Base-by-base conservation (phyloP, 306 rosid genomes). In the Fragaria iinumae region DNA sequence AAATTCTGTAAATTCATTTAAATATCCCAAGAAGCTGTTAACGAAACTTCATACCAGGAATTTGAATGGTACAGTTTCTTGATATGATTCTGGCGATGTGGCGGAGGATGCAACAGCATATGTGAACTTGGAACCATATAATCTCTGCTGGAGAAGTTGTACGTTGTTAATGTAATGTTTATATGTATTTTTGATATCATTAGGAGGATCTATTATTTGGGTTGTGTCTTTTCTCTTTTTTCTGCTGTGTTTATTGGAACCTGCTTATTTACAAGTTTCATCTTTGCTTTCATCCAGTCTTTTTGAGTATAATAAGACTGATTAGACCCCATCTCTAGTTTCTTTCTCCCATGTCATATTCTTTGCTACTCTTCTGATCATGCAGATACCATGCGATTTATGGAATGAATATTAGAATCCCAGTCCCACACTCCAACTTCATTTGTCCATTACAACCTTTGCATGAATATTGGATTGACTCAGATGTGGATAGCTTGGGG, bases 101-200 rank as follows among this genome's bases (percentile, higher is more conserved):
- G 95, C 97, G 0, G 92, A 90, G 78, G 84, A 84, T 39, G 93
- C 90, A 25, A 90, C 95, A 1, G 95, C 97, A 67, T 91, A 90
- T 85, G 97, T 90, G 71, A 91, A 86, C 81, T 83, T 91, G 85
- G 98, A 93, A 78, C 94, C 98, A 71, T 90, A 96, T 69, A 94
- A 91, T 71, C 96, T 90, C 83, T 84, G 80, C 77, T 94, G 98
- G 52, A 90, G 96, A 84, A 91, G 32, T 55, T n/a, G 12, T n/a
- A 55, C 62, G 11, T n/a, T 56, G 34, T 56, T 56, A 55, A 56
- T 57, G 64, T 23, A 23, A 8, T 3, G 0, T 9, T 0, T 21
- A 57, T 29, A 21, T 57, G 16, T 57, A 10, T 57, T 23, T 57
- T n/a, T 21, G 3, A 10, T 56, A n/a, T 56, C 63, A n/a, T 23